These are phyloP conservation scores for Nicotiana otophora DNA, from an alignment of 257 asterid genomes.

Conservation along the genomic window DNA sequence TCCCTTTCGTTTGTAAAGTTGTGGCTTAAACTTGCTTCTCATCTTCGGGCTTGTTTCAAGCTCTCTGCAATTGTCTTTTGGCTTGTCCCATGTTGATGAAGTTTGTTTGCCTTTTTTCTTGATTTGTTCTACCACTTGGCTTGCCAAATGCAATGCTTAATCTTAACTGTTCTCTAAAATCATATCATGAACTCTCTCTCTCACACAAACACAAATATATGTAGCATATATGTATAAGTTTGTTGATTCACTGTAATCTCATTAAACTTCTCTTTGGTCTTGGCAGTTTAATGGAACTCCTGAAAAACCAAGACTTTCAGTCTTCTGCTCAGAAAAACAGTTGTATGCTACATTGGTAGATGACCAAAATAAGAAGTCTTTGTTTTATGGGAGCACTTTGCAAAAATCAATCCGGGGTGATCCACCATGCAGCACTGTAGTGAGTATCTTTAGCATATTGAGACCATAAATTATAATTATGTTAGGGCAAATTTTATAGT, in stretches of 20 bases:
- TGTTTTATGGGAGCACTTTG: constrained; percentile 72
- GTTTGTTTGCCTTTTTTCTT: not conserved
- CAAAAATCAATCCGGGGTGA: constrained; percentile 63
- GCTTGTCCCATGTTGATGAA: not conserved
- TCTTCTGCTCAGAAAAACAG: constrained; percentile 79
- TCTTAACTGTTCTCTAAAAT: not conserved
- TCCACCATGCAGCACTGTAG: constrained; percentile 50
- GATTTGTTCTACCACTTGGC: not conserved
- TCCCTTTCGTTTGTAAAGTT: not conserved
- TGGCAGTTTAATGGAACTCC: constrained; percentile 77
- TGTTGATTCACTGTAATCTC: not conserved
- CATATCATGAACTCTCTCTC: not conserved
- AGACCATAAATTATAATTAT: not conserved
- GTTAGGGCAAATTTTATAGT: not conserved
- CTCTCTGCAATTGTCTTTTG: not conserved
- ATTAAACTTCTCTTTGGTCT: not conserved
- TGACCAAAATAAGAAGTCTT: constrained; percentile 71
- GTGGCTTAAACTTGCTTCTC: not conserved
- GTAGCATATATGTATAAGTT: not conserved
- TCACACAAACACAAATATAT: too few relatives aligned
- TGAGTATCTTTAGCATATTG: constrained; percentile 24
- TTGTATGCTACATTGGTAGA: constrained; percentile 75
- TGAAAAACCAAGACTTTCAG: constrained; percentile 75
- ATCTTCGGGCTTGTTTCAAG: not conserved
- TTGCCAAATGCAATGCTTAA: not conserved